Evolutionary conservation across 768 basidiomycete genomes (phyloP), one percentile per base, ranked within the genome.

Genomic region (Hebeloma cylindrosporum): DNA sequence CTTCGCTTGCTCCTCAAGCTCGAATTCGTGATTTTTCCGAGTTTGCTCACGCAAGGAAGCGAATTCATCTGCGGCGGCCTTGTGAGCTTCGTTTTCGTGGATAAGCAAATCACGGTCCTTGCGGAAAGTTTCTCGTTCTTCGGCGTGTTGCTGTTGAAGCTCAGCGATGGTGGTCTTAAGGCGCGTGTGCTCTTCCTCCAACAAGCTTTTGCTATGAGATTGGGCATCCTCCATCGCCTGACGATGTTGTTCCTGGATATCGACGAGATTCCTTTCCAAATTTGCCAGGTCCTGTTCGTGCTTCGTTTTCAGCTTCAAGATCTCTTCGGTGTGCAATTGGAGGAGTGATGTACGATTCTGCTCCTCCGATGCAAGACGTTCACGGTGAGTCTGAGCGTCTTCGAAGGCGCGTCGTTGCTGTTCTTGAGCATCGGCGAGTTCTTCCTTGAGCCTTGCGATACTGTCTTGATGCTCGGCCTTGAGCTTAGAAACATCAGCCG

Each of bases 31-130:
- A 26, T 52, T 59, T 40, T 69, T 57, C 6, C 62, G 67, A 16
- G 63, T 52, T 56, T 74, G 67, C 46, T 73, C 77, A 50, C 60
- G 78, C 20, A 73, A 46, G 17, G 69, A 49, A 11, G 77, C 70
- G 40, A 82, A 74, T 56, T 70, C 82, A 44, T 74, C 69, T 4
- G 73, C 68, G 7, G 75, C 71, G 30, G 60, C 69, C 58, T 82
- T 85, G 59, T 80, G 68, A 7, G 77, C 69, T 53, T 83, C 79
- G 10, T 89, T 63, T 59, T 91, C 83, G 48, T 80, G 63, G 6
- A 70, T 57, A 23, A 85, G 69, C 17, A 67, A 43, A 17, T 79
- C 73, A 20, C 72, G 72, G 41, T 81, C 75, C 51, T 70, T 68
- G 48, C 67, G 69, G 48, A 79, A 63, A 10, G 59, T 58, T 47